These are phyloP conservation scores for Triticum timopheevii DNA, from an alignment of 176 grass and related monocot species.

Conservation along the genomic window DNA sequence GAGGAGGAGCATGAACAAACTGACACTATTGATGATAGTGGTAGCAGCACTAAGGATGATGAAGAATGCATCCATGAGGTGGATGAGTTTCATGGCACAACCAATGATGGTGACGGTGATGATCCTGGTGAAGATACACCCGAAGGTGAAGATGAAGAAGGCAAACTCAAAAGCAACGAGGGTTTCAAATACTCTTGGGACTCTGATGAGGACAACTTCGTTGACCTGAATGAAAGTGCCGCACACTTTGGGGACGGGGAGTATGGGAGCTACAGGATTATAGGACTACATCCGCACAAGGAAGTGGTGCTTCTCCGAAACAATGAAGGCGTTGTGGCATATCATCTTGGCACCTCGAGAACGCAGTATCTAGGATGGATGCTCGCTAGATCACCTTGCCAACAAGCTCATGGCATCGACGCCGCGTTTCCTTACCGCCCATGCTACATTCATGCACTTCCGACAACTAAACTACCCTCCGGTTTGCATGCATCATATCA, in stretches of 20 bases:
- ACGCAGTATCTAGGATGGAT: not conserved
- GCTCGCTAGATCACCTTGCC: not conserved
- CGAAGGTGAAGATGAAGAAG: not conserved
- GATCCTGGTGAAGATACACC: not conserved
- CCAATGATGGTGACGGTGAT: not conserved
- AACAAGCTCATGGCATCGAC: not conserved
- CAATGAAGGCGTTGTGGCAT: not conserved
- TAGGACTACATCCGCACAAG: not conserved
- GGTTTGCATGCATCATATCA: too few species aligned
- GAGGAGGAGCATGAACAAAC: not conserved
- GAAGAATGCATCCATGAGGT: not conserved
- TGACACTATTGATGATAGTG: not conserved
- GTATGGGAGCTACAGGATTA: not conserved
- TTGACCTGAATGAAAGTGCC: not conserved
- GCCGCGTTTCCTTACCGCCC: too few species aligned
- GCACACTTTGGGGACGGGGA: rapidly evolving
- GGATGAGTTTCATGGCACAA: not conserved
- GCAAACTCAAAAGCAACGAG: not conserved
- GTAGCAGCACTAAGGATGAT: too few species aligned
- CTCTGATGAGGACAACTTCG: not conserved
- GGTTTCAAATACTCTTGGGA: not conserved
- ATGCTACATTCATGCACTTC: too few species aligned
- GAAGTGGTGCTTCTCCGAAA: not conserved
- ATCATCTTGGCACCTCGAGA: not conserved
- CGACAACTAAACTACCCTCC: too few species aligned